Base-by-base conservation (phyloP, 345 rosid genomes). In the Ailanthus altissimus region DNA sequence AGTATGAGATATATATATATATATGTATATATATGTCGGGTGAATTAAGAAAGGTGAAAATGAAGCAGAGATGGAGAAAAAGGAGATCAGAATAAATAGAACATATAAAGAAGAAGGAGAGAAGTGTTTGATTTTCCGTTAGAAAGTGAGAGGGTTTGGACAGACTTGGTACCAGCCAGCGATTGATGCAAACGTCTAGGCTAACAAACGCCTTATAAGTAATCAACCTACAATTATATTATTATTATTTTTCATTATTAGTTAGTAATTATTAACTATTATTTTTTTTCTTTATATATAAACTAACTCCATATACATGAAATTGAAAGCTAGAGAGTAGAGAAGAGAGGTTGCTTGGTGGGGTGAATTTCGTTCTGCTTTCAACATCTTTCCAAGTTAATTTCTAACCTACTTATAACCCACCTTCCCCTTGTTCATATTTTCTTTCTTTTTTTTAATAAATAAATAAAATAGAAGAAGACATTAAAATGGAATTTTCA, bases 401-500 rank as follows among this genome's bases (percentile, higher is more conserved):
- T n/a, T 84, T 90, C 90, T 78, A 85, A 87, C 88, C 90, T 85
- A 86, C 85, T 89, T 85, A 82, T 85, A 91, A 91, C 90, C 93
- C 87, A 5, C 75, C 23, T 62, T 4, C 0, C 65, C 9, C 50
- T 43, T 20, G 2, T 47, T 64, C 26, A n/a, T 28, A 23, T 42
- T 36, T 1, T 26, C 0, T 18, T 10, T 56, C 46, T 20, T 5
- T 53, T 43, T 40, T 16, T 49, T 59, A 0, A 50, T 1, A 32
- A 32, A 32, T 32, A 32, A 32, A 32, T 32, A 32, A 32, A 32
- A 32, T 1, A 32, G 38, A 32, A 32, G 1, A 32, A 32, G 38
- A 32, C 1, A 32, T 32, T 32, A 3, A 32, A 32, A 32, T 32
- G 38, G 38, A 32, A 1, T 32, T 32, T 32, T n/a, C 3, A 32